Evolutionary conservation across 2,329 filamentous ascomycete species (phyloP).

Genomic region (Iodosphaeria phyllophila): DNA sequence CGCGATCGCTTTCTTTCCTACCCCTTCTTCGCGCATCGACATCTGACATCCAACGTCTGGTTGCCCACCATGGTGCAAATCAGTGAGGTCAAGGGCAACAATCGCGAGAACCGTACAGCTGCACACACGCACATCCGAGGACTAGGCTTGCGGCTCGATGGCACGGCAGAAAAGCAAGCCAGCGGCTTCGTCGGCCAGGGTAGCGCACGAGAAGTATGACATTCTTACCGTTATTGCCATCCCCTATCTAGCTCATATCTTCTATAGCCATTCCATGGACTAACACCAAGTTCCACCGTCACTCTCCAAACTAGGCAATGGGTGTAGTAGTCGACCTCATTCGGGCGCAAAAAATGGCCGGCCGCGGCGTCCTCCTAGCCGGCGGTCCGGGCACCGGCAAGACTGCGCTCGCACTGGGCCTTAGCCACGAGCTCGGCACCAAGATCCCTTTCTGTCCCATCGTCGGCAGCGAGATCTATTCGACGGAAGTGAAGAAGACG

Average conservation of each 20-base stretch:
- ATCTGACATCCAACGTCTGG: constrained; percentile 5
- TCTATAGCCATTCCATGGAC: no score
- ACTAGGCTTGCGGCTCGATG: constrained; percentile 71
- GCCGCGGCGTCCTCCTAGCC: constrained; percentile 78
- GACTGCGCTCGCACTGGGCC: constrained; percentile 84
- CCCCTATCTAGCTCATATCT: no score
- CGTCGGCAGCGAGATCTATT: constrained; percentile 95
- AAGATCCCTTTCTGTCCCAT: constrained; percentile 98
- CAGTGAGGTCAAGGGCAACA: constrained; percentile 86
- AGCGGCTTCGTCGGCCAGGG: constrained; percentile 82
- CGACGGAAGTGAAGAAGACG: constrained; percentile 97
- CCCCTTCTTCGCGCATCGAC: background rate
- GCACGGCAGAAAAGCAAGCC: constrained; percentile 60
- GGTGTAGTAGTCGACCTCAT: constrained; percentile 94
- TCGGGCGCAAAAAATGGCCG: constrained; percentile 92
- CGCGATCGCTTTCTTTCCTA: background rate
- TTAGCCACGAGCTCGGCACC: constrained; percentile 91
- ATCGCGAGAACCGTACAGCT: constrained; percentile 88
- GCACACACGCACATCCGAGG: constrained; percentile 97
- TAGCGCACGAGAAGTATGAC: constrained; percentile 64
- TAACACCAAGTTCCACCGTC: no score
- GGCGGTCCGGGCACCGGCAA: constrained; percentile 94
- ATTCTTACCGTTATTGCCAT: background rate
- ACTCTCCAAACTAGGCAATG: constrained; percentile 45
- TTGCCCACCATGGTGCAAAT: constrained; percentile 63